Evolutionary conservation across 2,329 filamentous ascomycete genomes (phyloP).

Genomic region (Fusarium sp.): DNA sequence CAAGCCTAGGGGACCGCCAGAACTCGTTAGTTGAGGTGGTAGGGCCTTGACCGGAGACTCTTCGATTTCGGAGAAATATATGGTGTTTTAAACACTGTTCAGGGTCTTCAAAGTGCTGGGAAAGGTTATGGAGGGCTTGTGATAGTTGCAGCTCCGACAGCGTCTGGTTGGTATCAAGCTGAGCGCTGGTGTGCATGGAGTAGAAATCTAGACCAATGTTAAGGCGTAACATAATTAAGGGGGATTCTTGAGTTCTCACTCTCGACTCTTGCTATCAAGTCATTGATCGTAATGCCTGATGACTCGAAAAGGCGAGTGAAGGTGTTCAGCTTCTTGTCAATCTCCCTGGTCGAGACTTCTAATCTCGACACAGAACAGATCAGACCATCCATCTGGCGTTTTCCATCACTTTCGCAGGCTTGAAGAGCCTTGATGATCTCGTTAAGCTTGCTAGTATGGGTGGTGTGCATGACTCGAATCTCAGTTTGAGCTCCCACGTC

Average conservation of each 20-base stretch:
- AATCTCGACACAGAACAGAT: background rate
- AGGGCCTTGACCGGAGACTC: accelerated
- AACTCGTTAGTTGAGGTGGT: constrained; percentile 2
- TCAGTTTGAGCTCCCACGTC: background rate
- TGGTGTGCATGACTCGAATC: constrained; percentile 2
- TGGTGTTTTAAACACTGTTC: background rate
- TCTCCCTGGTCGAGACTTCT: background rate
- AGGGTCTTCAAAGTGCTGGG: background rate
- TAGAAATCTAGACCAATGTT: background rate
- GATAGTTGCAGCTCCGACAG: constrained; percentile 11
- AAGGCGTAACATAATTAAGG: accelerated
- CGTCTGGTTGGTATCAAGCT: constrained; percentile 7
- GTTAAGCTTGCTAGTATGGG: background rate
- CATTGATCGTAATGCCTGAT: background rate
- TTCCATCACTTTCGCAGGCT: background rate
- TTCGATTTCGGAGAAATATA: background rate
- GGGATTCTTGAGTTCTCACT: background rate
- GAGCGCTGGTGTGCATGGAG: constrained; percentile 1
- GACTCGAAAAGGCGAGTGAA: background rate
- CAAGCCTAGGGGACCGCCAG: constrained; percentile 7
- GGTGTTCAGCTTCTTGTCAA: background rate
- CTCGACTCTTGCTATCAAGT: constrained; percentile 1
- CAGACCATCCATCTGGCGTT: background rate
- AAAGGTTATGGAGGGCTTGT: background rate
- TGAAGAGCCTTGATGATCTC: background rate